Base-by-base conservation (phyloP, 257 asterid genomes). In the Nicotiana undulata region DNA sequence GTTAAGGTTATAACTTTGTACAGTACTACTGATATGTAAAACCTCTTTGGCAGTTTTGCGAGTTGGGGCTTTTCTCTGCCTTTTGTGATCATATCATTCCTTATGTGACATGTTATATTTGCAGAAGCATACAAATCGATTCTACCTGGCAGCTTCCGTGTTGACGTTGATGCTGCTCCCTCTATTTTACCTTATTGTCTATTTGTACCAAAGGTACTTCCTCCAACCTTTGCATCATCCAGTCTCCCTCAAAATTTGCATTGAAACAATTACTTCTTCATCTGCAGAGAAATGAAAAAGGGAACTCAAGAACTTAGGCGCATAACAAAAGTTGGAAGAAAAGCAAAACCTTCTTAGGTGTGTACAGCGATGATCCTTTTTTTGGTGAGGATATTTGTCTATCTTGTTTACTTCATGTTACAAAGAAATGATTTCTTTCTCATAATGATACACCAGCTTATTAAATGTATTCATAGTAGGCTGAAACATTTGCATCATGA, bases 101-200 rank as follows among this genome's bases (percentile, higher is more conserved):
- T 80, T 3, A 75, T 63, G 67, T 79, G 66, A 9, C 79, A 58
- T 83, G 37, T 82, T 65, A 44, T 53, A 16, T 80, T 52, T 86
- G 84, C 98, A 93, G 98, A 95, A 93, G 92, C 92, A 89, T 80
- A 84, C 94, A 32, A 92, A 87, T 66, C 63, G 91, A 59, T 85
- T 92, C 85, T 93, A 89, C 88, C 75, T 92, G 87, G 95, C 95
- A 46, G 85, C 85, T 72, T 90, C 98, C 29, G 63, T 95, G 77
- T 82, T 95, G 88, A 84, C 87, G 79, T 49, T 93, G 92, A 88
- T 95, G 93, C 88, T 95, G 90, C 97, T 93, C 72, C 98, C 98
- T 32, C 70, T 93, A 82, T 95, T 91, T 84, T 93, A 93, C 88
- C 24, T 85, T 80, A 84, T 93, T 51, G 96, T 90, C 24, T 93